Base-by-base conservation (phyloP, 1,284 basidiomycete genomes). In the Pseudozyma hubeiensis region DNA sequence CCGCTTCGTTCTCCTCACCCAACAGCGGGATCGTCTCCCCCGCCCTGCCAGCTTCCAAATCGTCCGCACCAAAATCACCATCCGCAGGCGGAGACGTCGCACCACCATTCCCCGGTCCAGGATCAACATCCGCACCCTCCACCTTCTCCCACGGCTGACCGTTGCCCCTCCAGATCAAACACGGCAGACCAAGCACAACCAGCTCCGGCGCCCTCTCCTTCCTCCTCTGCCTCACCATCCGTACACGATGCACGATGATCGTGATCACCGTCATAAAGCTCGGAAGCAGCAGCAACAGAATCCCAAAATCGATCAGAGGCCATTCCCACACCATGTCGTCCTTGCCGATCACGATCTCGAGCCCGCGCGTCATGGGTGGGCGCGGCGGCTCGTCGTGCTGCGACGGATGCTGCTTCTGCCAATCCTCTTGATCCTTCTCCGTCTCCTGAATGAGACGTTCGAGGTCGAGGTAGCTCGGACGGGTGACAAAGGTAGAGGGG, bases 401-500 rank as follows among this genome's bases (percentile, higher is more conserved):
- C 3, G 49, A 56, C 7, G 64, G 45, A 34, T 66, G 61, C 41
- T 61, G 58, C 33, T 56, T 53, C 46, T 63, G 47, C 69, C 73
- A 71, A 3, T 69, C 52, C 24, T 81, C 46, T 40, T 73, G 45
- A 10, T 78, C 77, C 45, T 66, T 62, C 30, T 77, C 75, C 7
- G 81, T 64, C 35, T 82, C 80, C 9, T 77, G 52, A 40, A 80
- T 76, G 41, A 81, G 72, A 29, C 80, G 64, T 14, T 61, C 48
- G 17, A 84, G 68, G 39, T 84, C 83, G 17, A 82, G 64, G 43
- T 78, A 84, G 63, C 74, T 83, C 11, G 76, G 76, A 41, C 83
- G 75, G 5, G 81, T 81, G 35, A 84, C 74, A 53, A 84, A 84
- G 7, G 80, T 80, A 30, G 80, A 81, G 2, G 83, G 83, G 40